Percentiles rank a stretch among this genome's conserved stretches.
These are phyloP conservation scores for Fragilariopsis cylindrus DNA, from an alignment of 108 stramenopile species.

Conservation along the genomic window DNA sequence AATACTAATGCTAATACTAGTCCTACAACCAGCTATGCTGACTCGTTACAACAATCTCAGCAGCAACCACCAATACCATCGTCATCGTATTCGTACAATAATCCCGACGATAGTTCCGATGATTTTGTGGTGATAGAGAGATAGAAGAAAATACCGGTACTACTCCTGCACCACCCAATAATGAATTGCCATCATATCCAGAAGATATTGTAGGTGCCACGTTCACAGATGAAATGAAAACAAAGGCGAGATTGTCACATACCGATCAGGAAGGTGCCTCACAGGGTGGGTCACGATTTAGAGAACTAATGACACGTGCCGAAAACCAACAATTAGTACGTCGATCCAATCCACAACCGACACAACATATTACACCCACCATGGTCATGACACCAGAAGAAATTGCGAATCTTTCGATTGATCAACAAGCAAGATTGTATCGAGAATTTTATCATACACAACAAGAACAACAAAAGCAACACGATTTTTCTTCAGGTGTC, in stretches of 20 bases:
- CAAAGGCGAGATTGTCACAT: background rate
- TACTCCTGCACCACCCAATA: background rate
- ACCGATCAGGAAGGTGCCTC: conserved; percentile 32
- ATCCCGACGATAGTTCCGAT: no score
- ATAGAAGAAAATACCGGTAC: no score
- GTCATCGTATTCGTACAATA: no score
- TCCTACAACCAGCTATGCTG: background rate
- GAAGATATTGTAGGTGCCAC: background rate
- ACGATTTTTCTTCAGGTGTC: no score
- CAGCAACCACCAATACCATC: background rate
- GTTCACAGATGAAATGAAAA: background rate
- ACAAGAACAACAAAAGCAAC: conserved; percentile 12
- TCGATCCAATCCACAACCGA: background rate
- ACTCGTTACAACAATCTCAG: background rate
- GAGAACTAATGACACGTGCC: conserved; percentile 37
- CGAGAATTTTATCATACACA: conserved; percentile 44
- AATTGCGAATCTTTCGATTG: conserved; percentile 25
- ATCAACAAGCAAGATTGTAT: conserved; percentile 47
- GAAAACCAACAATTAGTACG: conserved; percentile 2
- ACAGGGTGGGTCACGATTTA: conserved; percentile 39
- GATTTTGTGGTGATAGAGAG: no score
- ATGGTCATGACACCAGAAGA: conserved; percentile 24
- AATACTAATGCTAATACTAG: background rate
- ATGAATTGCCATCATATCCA: background rate
- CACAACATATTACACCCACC: conserved; percentile 25